Conservation (phyloP, 2,329 filamentous ascomycete species). For the Trichoderma endophyticum region DNA sequence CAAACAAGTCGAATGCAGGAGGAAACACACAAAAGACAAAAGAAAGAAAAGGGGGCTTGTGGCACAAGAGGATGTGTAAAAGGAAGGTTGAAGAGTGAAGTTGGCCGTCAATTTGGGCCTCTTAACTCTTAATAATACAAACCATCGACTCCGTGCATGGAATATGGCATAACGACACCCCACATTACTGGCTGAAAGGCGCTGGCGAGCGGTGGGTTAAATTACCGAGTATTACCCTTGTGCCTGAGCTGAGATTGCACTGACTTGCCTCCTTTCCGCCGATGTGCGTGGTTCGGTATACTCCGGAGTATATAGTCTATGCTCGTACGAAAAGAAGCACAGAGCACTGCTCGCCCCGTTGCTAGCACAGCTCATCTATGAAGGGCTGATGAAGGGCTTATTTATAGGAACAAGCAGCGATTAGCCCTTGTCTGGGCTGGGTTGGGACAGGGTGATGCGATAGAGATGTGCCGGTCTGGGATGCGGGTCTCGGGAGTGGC, state of each 20-base stretch:
- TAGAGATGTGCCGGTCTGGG: slow-evolving; percentile 4
- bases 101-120: neutral
- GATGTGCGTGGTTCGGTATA: neutral
- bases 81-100: neutral
- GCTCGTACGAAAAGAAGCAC: neutral
- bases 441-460: neutral
- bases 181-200: slow-evolving; percentile 3
- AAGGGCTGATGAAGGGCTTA: neutral
- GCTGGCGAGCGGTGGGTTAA: slow-evolving; percentile 8
- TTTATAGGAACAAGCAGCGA: neutral
- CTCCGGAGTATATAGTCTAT: neutral
- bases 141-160: slow-evolving; percentile 2
- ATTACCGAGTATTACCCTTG: slow-evolving; percentile 16
- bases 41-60: neutral
- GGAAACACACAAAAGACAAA: neutral
- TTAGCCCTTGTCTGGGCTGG: neutral
- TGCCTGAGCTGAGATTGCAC: neutral
- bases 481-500: slow-evolving; percentile 17
- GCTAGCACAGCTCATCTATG: neutral
- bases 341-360: neutral
- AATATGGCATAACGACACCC: neutral
- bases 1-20: neutral
- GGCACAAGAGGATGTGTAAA: neutral
- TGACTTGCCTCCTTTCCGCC: neutral
- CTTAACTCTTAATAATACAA: neutral